A percentile compares a stretch with the other conserved stretches of the same genome.
Conservation (phyloP, 192 early-diverging fungal species). For the Lunasporangiospora selenospora region DNA sequence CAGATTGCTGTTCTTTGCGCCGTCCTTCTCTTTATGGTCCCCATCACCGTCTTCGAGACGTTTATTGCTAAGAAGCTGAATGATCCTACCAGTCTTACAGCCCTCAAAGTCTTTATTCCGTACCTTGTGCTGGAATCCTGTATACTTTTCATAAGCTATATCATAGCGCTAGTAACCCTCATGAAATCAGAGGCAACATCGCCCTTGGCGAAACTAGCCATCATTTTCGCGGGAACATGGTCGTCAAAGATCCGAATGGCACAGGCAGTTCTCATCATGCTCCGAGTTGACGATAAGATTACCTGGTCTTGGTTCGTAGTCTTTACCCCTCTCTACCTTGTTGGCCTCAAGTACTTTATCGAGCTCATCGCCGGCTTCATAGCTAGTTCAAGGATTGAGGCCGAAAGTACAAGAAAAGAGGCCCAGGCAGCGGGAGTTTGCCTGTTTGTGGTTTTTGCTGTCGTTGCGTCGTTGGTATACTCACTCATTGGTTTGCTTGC, state of each 20-base stretch:
- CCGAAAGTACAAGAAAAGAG: conserved; percentile 35
- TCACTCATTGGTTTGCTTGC: conserved; percentile 46
- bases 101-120: conserved; percentile 74
- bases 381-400: conserved; percentile 22
- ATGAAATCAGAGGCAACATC: too few relatives aligned
- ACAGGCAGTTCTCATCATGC: conserved; percentile 68
- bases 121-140: conserved; percentile 85
- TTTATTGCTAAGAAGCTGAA: conserved; percentile 77
- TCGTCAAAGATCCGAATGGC: conserved; percentile 67
- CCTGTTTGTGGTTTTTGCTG: conserved; percentile 38
- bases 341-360: conserved; percentile 57
- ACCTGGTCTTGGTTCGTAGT: conserved; percentile 65
- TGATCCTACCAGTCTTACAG: conserved; percentile 56
- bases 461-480: conserved; percentile 48
- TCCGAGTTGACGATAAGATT: conserved; percentile 58
- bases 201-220: neutral
- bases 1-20: conserved; percentile 4
- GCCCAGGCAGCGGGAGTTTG: conserved; percentile 49
- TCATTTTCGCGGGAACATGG: conserved; percentile 60
- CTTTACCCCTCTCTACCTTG: conserved; percentile 69
- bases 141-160: too few relatives aligned
- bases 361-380: conserved; percentile 42
- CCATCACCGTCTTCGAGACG: conserved; percentile 78
- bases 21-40: too few relatives aligned
- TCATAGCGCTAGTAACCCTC: too few relatives aligned